A percentile compares a stretch with the other conserved stretches of the same genome.
These are phyloP conservation scores for Salix koriyanagi DNA, from an alignment of 345 rosid species.

Conservation along the genomic window DNA sequence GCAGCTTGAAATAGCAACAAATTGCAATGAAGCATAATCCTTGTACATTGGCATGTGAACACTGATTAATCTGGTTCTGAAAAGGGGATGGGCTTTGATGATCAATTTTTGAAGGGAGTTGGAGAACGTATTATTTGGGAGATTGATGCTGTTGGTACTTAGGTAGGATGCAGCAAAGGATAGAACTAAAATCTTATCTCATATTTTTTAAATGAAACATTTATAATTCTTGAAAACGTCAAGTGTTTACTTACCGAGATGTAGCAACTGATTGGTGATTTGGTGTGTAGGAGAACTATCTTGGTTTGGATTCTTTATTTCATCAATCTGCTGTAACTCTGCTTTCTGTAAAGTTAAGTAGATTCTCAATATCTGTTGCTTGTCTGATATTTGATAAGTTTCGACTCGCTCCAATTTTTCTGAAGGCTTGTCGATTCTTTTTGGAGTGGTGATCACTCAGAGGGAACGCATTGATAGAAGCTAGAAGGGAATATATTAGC, in stretches of 20 bases:
- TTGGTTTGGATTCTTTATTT: not conserved
- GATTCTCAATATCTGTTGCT: not conserved
- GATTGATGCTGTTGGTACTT: not conserved
- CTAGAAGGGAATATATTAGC: slow-evolving; percentile 42
- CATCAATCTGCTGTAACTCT: not conserved
- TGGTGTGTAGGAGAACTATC: not conserved
- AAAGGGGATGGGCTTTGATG: not conserved
- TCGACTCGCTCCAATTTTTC: not conserved
- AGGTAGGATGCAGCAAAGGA: no score
- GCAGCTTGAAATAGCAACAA: not conserved
- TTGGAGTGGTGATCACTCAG: slow-evolving; percentile 47
- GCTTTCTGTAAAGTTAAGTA: no score
- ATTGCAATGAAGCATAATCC: not conserved
- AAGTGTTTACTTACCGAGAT: not conserved
- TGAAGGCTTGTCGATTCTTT: slow-evolving; percentile 70
- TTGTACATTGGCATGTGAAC: not conserved
- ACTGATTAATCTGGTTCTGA: not conserved
- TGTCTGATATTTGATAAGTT: not conserved
- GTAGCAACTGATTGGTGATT: not conserved
- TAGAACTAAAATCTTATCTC: no score
- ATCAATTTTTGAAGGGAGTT: not conserved
- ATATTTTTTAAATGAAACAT: no score
- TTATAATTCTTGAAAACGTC: not conserved
- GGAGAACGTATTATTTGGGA: not conserved
- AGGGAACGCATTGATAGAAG: slow-evolving; percentile 50